Evolutionary conservation across 768 basidiomycete genomes (phyloP), one percentile per base, ranked within the genome.

Genomic region (Collybia sp.): DNA sequence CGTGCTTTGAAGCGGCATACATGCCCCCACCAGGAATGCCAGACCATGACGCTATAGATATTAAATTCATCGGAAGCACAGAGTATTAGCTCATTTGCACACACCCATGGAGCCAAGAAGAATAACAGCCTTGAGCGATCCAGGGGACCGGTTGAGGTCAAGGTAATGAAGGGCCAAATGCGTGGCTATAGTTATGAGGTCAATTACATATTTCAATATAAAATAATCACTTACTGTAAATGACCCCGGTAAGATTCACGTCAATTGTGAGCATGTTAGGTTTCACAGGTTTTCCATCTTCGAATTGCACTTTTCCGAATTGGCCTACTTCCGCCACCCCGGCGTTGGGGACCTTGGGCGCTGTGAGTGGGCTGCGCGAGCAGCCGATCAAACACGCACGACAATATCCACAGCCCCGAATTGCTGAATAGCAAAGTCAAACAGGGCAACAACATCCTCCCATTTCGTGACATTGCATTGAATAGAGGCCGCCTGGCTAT

Each of bases 61-160:
- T 34, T 44, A 13, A 41, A 39, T 40, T 30, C 35, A 40, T 18
- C 10, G 17, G 15, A 30, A 40, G 17, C 34, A 31, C 31, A 18
- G 31, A 18, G 20, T 34, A 47, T 18, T 12, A 40, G 33, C 38
- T 34, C 17, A 30, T 35, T 19, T 20, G 12, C 3, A 49, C 62
- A 9, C 44, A 76, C 77, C 76, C 60, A 83, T 71, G 16, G 79
- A 81, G 12, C 79, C 79, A 31, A 79, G 66, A 12, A 82, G 57
- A 19, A 80, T 63, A 38, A 82, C 49, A 5, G 76, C 59, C 51
- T 80, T 82, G 31, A 74, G 66, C n/a, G 67, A 63, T 40, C 58
- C 65, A 18, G 58, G 44, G n/a, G 58, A 61, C 12, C 68, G 56
- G 19, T 66, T 64, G 11, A 70, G 43, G 20, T 59, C 60, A 17